Percentiles rank a stretch among this genome's conserved stretches.
Evolutionary conservation across 345 rosid species (phyloP).

Genomic region (Gossypium thurberi): DNA sequence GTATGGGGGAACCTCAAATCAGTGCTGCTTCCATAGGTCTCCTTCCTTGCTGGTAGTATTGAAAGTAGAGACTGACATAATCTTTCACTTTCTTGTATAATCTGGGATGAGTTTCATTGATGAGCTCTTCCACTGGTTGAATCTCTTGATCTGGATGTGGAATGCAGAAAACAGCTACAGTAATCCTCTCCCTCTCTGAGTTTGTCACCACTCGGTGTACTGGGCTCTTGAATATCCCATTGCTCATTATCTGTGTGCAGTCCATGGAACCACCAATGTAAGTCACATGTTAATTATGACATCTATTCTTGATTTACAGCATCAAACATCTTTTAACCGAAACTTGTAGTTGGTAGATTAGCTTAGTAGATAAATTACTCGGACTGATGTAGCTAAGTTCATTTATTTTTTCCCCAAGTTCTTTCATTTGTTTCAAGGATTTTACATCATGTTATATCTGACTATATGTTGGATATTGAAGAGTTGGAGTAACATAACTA

Average conservation of each 20-base stretch:
- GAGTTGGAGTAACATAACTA: background rate
- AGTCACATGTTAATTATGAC: background rate
- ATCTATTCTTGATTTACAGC: background rate
- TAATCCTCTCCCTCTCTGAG: slow-evolving; percentile 37
- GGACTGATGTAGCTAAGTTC: background rate
- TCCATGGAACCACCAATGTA: slow-evolving; percentile 6
- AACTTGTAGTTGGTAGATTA: background rate
- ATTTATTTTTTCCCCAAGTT: background rate
- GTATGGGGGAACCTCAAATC: slow-evolving; percentile 14
- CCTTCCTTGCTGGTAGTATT: slow-evolving; percentile 38
- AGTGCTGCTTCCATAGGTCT: slow-evolving; percentile 47
- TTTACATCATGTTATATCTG: background rate
- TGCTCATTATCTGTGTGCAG: slow-evolving; percentile 41
- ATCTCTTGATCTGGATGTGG: slow-evolving; percentile 35
- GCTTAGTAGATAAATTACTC: background rate
- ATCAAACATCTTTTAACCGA: background rate
- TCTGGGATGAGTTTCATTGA: slow-evolving; percentile 39
- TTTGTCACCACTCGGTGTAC: slow-evolving; percentile 45
- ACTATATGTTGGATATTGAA: background rate
- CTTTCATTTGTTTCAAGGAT: background rate
- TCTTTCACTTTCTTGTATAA: slow-evolving; percentile 43
- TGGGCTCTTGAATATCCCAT: slow-evolving; percentile 54
- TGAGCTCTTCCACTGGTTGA: slow-evolving; percentile 25
- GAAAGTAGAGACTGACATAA: slow-evolving; percentile 31
- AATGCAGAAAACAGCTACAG: slow-evolving; percentile 42